phyloP scores from a whole-genome alignment of 148 eudicot genomes.

The Diospyros kaki region DNA sequence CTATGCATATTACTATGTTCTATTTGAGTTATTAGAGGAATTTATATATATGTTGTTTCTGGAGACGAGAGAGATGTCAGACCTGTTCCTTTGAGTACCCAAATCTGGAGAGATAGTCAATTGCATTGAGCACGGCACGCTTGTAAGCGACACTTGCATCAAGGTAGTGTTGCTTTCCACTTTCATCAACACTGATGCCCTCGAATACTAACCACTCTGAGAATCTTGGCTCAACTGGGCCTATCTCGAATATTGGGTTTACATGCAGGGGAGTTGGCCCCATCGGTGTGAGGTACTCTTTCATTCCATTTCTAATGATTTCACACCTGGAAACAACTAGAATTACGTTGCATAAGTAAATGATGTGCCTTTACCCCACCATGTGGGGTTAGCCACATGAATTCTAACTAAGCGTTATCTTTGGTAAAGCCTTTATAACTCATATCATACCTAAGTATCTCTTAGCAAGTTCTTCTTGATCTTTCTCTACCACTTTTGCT shows the following conservation, averaged over 20 bases:
- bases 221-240: conserved; percentile 91
- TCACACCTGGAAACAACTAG: conserved; percentile 58
- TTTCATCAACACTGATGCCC: conserved; percentile 96
- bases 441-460: too few species aligned
- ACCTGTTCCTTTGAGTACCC: conserved; percentile 98
- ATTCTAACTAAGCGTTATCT: too few species aligned
- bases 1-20: background rate
- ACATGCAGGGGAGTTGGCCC: conserved; percentile 92
- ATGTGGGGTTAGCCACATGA: too few species aligned
- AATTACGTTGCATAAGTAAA: background rate
- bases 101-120: conserved; percentile 81
- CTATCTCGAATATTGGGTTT: conserved; percentile 92
- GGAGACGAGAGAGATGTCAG: background rate
- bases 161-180: conserved; percentile 88
- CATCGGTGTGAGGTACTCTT: conserved; percentile 96
- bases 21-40: background rate
- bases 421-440: too few species aligned
- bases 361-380: too few species aligned
- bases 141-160: conserved; percentile 92
- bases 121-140: conserved; percentile 95
- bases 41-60: background rate
- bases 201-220: conserved; percentile 97
- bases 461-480: too few species aligned
- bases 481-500: too few species aligned
- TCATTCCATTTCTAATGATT: conserved; percentile 87